Base-by-base conservation (phyloP, 768 basidiomycete species). In the Boletus reticuloceps region DNA sequence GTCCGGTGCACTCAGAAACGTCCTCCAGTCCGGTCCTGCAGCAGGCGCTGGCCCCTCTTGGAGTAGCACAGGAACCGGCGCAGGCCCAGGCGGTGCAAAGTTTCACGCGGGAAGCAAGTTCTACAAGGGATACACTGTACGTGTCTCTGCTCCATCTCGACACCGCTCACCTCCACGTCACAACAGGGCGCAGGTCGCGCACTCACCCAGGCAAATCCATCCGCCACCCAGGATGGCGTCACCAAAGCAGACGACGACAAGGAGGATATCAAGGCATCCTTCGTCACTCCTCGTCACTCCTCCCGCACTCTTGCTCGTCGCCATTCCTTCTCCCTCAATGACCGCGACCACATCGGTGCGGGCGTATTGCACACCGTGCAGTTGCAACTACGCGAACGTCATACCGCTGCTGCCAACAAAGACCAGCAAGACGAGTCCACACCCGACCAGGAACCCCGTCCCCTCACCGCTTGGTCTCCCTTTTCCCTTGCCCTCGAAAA, bases 71-170 rank as follows among this genome's bases (percentile, higher is more conserved):
- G 82, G 84, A 13, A 37, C 68, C 0, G 68, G 68, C 5, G 70
- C 88, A 50, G 83, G 88, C 41, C 79, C 89, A 47, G 88, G 89
- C 4, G 82, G 88, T 31, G 78, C 87, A 51, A 91, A 88, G 68
- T 84, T 84, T 60, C 82, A 84, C 54, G 72, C 88, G 13, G 88
- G 89, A 39, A 81, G 85, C 65, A 80, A 88, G 44, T 88, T 88
- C 65, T 83, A 90, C 68, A 73, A 78, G 47, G 81, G 83, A 1
- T 89, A 85, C 67, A 82, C 80, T 27, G 89, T 91, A 54, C 65
- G 82, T 77, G 31, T 31, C 55, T 22, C 11, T 41, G 9, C 4
- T 1, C 14, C 12, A 14, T 3, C 29, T 29, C 14, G 36, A 5
- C 19, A 7, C 45, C 16, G 5, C 56, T 65, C 37, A 62, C 56